Base-by-base conservation (phyloP, 108 stramenopile genomes). In the Mayamaea pseudoterrestris region DNA sequence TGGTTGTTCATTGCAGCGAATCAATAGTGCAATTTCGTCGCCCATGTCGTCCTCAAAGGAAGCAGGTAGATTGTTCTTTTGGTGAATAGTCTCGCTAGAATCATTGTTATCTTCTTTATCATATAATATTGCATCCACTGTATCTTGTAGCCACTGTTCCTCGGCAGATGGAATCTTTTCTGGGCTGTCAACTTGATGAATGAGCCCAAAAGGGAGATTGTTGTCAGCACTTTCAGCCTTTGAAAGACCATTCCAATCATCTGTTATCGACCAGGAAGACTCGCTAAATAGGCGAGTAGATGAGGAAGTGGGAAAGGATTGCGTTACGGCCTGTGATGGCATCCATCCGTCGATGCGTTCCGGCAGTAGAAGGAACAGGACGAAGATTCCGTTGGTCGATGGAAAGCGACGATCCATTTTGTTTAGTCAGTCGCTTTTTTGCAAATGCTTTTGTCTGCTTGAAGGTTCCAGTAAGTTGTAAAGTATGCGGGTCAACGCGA, bases 1-100 rank as follows among this genome's bases (percentile, higher is more conserved):
- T 8, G 87, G 87, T 29, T 47, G 31, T 41, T 74, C 57, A 52
- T 83, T 81, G 65, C 87, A 89, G 16, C 82, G 66, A 20, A 88
- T 63, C 43, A 83, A 54, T 65, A 73, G 62, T 1, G 74, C 60
- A 24, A 89, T 79, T 50, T 87, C 85, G 7, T 60, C 43, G 23
- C 60, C 79, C 53, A 81, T 64, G 3, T 53, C 57, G 25, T 71
- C 53, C 25, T 60, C 62, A 18, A 51, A 44, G 37, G 42, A 27
- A 42, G 59, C 53, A 14, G 14, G 27, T 0, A 14, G 17, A 26
- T 41, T 20, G 8, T 30, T 29, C 2, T 14, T 9, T n/a, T 5
- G 5, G 3, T 27, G 24, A 21, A 14, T 8, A 3, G 47, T 5
- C 32, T 17, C 30, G 30, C 41, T 37, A 36, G 58, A 26, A 14